Conservation (phyloP, 768 basidiomycete genomes). For the Russula emetica region DNA sequence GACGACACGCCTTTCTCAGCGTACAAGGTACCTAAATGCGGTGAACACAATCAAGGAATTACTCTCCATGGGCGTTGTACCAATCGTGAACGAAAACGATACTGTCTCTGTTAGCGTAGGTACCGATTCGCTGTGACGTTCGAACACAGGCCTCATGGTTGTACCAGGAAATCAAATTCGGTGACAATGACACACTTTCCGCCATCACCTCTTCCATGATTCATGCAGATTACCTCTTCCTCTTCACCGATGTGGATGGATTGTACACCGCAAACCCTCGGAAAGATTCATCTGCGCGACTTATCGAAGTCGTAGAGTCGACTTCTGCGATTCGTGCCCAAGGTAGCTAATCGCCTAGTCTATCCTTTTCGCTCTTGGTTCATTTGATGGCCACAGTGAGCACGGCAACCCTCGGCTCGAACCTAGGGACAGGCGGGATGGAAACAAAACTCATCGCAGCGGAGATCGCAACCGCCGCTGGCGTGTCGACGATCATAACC, state of each 20-base stretch:
- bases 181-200: conserved; percentile 97
- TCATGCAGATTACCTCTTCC: conserved; percentile 94
- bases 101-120: conserved; percentile 94
- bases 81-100: conserved; percentile 99
- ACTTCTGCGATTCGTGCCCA: conserved; percentile 73
- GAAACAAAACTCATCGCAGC: conserved; percentile 98
- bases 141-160: not conserved
- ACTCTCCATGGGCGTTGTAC: conserved; percentile 89
- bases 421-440: conserved; percentile 96
- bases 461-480: conserved; percentile 93
- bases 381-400: conserved; percentile 54
- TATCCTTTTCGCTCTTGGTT: not conserved
- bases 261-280: conserved; percentile 94
- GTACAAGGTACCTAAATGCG: conserved; percentile 93
- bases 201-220: conserved; percentile 98
- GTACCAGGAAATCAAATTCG: conserved; percentile 95
- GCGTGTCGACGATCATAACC: conserved; percentile 87
- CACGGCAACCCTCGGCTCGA: conserved; percentile 87
- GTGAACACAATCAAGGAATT: conserved; percentile 93
- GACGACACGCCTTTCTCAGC: conserved; percentile 41
- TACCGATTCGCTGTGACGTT: conserved; percentile 23
- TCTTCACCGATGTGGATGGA: conserved; percentile 94
- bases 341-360: conserved; percentile 46
- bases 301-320: conserved; percentile 79
- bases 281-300: conserved; percentile 76